Conservation (phyloP, 2,329 filamentous ascomycete genomes). For the Aspergillus arachidicola region DNA sequence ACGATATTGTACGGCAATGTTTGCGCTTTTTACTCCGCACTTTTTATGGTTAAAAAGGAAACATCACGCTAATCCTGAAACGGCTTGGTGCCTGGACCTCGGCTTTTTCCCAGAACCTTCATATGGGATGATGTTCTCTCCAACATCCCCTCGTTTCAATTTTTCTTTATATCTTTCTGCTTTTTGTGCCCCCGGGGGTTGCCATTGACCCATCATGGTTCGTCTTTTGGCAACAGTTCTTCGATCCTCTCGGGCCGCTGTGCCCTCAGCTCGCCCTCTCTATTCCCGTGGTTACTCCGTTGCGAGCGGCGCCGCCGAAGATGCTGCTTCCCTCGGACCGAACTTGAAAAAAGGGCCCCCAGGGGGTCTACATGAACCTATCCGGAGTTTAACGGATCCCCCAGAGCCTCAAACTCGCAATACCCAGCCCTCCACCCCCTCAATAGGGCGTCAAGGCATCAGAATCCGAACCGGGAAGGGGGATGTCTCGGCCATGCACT, state of each 20-base stretch:
- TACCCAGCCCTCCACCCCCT: neutral
- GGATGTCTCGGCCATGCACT: conserved; percentile 15
- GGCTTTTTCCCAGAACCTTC: neutral
- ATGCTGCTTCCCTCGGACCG: neutral
- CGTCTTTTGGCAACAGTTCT: conserved; percentile 14
- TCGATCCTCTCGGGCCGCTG: conserved; percentile 11
- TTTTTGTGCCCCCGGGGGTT: neutral
- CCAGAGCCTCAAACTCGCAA: neutral
- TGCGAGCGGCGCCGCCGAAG: neutral
- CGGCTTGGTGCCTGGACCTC: neutral
- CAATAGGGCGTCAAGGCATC: neutral
- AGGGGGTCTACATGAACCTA: neutral
- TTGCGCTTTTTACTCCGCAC: neutral
- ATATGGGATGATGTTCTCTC: neutral
- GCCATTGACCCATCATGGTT: conserved; percentile 12
- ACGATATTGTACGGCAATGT: neutral
- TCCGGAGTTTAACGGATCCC: neutral
- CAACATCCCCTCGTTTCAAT: neutral
- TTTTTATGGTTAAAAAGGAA: neutral
- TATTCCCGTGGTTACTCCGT: conserved; percentile 12
- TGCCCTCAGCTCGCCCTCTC: conserved; percentile 5
- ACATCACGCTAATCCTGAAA: neutral
- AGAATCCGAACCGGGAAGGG: neutral
- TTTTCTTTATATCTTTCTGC: neutral
- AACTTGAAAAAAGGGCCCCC: neutral